Evolutionary conservation across 2,329 filamentous ascomycete species (phyloP), one percentile per base, ranked within the genome.

Genomic region (Clonostachys rhizophaga): DNA sequence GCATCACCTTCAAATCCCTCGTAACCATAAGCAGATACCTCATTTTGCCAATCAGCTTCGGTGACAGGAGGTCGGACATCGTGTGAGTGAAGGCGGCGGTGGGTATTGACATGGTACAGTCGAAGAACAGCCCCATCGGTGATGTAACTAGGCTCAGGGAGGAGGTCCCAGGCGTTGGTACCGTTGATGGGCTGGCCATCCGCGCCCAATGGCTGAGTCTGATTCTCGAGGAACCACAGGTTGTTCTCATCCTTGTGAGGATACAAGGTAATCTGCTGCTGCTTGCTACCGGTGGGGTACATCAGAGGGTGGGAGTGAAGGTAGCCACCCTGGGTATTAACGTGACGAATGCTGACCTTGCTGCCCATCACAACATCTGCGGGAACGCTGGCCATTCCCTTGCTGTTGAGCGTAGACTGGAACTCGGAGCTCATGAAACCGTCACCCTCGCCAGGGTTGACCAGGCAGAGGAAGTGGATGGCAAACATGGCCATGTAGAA

Each of bases 381-480:
- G 3, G 94, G 87, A 6, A 95, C 91, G 67, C 95, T 91, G 63
- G 90, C 86, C 94, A 99, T 99, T 46, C 82, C 85, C 76, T 97
- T 99, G 60, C 84, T 91, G 72, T 97, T 99, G 55, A 99, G 76
- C 3, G 94, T 97, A 34, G 94, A 88, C 72, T 99, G 94, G 75
- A 99, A 99, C 64, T 99, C 94, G 47, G 92, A 96, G 63, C 91
- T 96, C 94, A 99, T 99, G 76, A 99, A 99, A 47, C 94, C 94
- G 67, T 99, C 94, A 47, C 94, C 94, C 45, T 99, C 94, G 50
- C 94, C 94, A 30, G 94, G 94, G 70, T 99, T 99, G 50, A 86
- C 81, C 40, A 99, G 79, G 74, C 89, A 95, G 56, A 91, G 57
- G 70, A 99, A 99, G 75, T 99, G 94, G 59, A 99, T 95, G 46